Evolutionary conservation across 1,284 basidiomycete species (phyloP).

Genomic region (Leccinum solheimii): DNA sequence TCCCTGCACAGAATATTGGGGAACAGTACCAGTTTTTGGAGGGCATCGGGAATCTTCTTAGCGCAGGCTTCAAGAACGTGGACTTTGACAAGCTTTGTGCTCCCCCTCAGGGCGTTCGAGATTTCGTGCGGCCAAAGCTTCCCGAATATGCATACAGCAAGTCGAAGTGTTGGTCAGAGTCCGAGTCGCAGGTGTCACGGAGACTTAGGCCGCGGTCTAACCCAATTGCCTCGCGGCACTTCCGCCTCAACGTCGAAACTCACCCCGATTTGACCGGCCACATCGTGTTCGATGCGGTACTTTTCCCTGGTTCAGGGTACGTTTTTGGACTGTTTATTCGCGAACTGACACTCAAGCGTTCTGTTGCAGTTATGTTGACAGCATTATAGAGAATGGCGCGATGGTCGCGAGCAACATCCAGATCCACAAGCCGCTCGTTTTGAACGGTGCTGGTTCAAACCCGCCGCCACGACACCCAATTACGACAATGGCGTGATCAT

Average conservation of each 20-base stretch:
- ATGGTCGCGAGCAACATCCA: slow-evolving; percentile 28
- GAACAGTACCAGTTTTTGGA: slow-evolving; percentile 33
- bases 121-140: too few species aligned
- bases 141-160: not conserved
- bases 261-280: slow-evolving; percentile 32
- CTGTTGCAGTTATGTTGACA: slow-evolving; percentile 28
- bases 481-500: slow-evolving; percentile 27
- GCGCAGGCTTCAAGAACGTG: slow-evolving; percentile 28
- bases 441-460: slow-evolving; percentile 13
- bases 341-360: not conserved
- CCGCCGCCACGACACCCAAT: slow-evolving; percentile 29
- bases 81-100: slow-evolving; percentile 26
- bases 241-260: slow-evolving; percentile 29
- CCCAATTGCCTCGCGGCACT: slow-evolving; percentile 24
- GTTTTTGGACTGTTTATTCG: slow-evolving; percentile 1
- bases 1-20: slow-evolving; percentile 31
- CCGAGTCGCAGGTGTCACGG: too few species aligned
- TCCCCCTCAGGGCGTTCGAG: not conserved
- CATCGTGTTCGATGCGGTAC: slow-evolving; percentile 29
- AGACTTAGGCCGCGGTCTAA: slow-evolving; percentile 19
- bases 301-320: slow-evolving; percentile 33
- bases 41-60: slow-evolving; percentile 29
- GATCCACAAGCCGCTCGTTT: slow-evolving; percentile 31
- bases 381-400: slow-evolving; percentile 33
- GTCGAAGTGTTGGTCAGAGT: too few species aligned